Conservation (phyloP, 176 grass and related monocot genomes). For the Aegilops longissima region DNA sequence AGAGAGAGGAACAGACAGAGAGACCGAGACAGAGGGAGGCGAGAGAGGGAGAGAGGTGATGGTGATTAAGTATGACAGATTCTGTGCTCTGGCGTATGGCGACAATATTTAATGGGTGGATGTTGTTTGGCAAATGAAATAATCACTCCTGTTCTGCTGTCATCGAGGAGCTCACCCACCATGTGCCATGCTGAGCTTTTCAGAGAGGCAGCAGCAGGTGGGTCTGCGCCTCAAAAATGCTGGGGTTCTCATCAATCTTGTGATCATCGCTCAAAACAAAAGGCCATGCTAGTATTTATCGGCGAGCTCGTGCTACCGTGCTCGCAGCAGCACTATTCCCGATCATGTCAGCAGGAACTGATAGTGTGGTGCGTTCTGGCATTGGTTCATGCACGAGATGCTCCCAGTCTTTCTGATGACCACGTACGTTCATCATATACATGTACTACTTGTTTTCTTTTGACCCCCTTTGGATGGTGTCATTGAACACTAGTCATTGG, state of each 20-base stretch:
- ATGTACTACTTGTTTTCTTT: neutral
- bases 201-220: slow-evolving; percentile 38
- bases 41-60: neutral
- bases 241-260: slow-evolving; percentile 39
- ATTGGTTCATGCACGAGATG: slow-evolving; percentile 28
- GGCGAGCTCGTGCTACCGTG: neutral
- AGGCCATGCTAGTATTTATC: slow-evolving; percentile 1
- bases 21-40: neutral
- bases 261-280: slow-evolving; percentile 43
- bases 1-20: neutral
- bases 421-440: slow-evolving; percentile 4
- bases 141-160: slow-evolving; percentile 42
- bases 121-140: slow-evolving; percentile 44
- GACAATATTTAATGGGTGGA: slow-evolving; percentile 47
- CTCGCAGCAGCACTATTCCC: slow-evolving; percentile 20
- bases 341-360: slow-evolving; percentile 5
- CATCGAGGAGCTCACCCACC: slow-evolving; percentile 45
- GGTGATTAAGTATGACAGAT: slow-evolving; percentile 42
- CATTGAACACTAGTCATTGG: neutral
- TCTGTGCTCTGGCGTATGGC: slow-evolving; percentile 31
- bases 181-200: slow-evolving; percentile 60
- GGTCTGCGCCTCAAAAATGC: slow-evolving; percentile 28
- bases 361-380: neutral
- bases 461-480: neutral
- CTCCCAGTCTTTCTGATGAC: slow-evolving; percentile 14